These are phyloP conservation scores for Colletotrichum costaricense DNA, from an alignment of 2,329 filamentous ascomycete genomes.

Conservation along the genomic window DNA sequence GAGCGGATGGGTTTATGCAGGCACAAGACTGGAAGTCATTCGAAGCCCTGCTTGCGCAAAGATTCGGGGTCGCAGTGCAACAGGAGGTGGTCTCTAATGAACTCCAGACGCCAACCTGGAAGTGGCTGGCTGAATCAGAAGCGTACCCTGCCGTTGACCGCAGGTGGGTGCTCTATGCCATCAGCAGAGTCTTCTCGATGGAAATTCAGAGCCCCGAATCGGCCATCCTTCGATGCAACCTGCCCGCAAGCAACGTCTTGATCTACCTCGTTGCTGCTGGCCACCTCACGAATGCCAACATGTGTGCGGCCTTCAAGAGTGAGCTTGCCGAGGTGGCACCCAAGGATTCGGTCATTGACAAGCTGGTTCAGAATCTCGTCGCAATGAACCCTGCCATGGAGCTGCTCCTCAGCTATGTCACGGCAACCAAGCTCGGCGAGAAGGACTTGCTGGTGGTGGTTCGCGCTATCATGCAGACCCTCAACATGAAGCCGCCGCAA, in stretches of 20 bases:
- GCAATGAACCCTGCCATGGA: constrained; percentile 77
- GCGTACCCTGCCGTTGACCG: constrained; percentile 69
- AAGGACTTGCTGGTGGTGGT: constrained; percentile 75
- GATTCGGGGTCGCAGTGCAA: constrained; percentile 49
- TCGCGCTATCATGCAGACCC: constrained; percentile 74
- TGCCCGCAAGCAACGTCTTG: constrained; percentile 65
- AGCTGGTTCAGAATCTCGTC: constrained; percentile 71
- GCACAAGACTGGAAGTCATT: constrained; percentile 59
- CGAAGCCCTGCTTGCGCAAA: constrained; percentile 60
- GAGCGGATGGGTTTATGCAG: constrained; percentile 60
- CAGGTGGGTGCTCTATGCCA: constrained; percentile 72
- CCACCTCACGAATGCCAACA: constrained; percentile 69
- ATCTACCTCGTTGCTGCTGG: constrained; percentile 71
- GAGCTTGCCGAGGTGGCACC: constrained; percentile 58
- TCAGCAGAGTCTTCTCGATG: constrained; percentile 71
- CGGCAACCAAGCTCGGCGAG: constrained; percentile 72
- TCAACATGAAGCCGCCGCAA: constrained; percentile 57
- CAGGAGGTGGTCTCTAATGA: constrained; percentile 37
- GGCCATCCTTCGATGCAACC: constrained; percentile 48
- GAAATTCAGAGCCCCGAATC: constrained; percentile 49
- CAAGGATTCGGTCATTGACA: constrained; percentile 52
- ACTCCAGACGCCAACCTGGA: constrained; percentile 57
- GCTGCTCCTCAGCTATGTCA: constrained; percentile 73
- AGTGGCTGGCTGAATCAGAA: constrained; percentile 54
- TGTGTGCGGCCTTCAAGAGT: constrained; percentile 67